Evolutionary conservation across 306 rosid species (phyloP), one percentile per base, ranked within the genome.

Genomic region (Malus sieversii): DNA sequence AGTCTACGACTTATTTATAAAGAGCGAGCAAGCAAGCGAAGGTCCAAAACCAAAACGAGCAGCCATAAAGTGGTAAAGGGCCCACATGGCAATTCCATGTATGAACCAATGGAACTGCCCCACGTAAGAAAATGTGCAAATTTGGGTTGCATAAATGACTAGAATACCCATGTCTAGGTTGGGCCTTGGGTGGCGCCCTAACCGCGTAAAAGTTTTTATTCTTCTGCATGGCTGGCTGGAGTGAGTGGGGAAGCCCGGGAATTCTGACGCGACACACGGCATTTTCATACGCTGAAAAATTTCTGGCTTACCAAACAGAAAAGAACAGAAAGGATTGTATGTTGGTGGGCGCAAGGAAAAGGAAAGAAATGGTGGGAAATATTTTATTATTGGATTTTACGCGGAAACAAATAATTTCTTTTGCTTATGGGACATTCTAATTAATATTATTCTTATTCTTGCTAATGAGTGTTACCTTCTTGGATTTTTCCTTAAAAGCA

Each of bases 201-300:
- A 75, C 78, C 87, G 85, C 85, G 81, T 84, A 44, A 2, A 70
- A 4, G 75, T 65, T 42, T 19, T 30, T 78, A 35, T 14, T 8
- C 68, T 32, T 51, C 55, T 71, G 78, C 65, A 48, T 68, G 38
- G 83, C 75, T 75, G 78, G 88, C 74, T 53, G 67, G 30, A 51
- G 5, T 15, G 55, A 16, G 83, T 73, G 82, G 66, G 75, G 65
- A 42, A 22, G 57, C 74, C 91, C 97, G 97, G 77, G 86, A 89
- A 62, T 72, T 81, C 59, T 76, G 92, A 87, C 91, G 87, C 61
- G 14, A 85, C 84, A 77, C 97, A 81, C 95, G 97, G 81, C 48
- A 75, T 85, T 71, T 78, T 77, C 85, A 83, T 84, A 67, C 71
- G 73, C 71, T 12, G 4, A 33, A 51, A 48, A 74, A 33, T 78